Base-by-base conservation (phyloP, 1,284 basidiomycete genomes). In the Macrocybe sp. region DNA sequence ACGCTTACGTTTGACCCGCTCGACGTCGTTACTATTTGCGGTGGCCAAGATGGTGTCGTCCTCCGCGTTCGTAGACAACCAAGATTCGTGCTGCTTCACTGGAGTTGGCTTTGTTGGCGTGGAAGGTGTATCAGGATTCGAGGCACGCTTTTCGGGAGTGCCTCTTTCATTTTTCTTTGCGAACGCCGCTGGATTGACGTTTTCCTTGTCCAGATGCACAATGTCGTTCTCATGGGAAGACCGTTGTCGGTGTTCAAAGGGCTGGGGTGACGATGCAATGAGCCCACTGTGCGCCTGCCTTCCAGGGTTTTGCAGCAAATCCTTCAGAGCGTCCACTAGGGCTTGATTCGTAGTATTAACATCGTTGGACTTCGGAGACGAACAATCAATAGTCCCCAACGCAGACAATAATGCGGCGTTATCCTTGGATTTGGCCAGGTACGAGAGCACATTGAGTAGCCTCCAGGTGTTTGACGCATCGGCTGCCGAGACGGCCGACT, bases 191-290 rank as follows among this genome's bases (percentile, higher is more conserved):
- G 79, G 80, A 53, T 83, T 74, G 44, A 83, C 73, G 56, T 83
- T 83, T 59, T 83, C 81, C 59, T 84, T 83, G 59, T 83, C 80
- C 8, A 80, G 59, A 4, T 77, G 53, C 31, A 81, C 64, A 12
- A 79, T 66, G 6, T 78, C 76, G 47, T 69, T 68, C 44, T 72
- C 69, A 39, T 63, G 64, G 6, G 55, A 55, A 36, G 30, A n/a
- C 2, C 22, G 43, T n/a, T 42, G 16, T 49, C 37, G 12, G 50
- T 22, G 22, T 22, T 22, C 22, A 22, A 22, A 22, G 22, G 22
- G 4, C 22, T 22, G 43, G 30, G 48, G 41, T 16, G 53, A 14
- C 47, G 22, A 22, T 22, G 22, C 22, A 1, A 22, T 22, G 22
- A 22, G 22, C 4, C 22, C 22, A 22, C 22, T 22, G 22, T 22